Conservation (phyloP, 257 asterid genomes). For the Solanum piurae region DNA sequence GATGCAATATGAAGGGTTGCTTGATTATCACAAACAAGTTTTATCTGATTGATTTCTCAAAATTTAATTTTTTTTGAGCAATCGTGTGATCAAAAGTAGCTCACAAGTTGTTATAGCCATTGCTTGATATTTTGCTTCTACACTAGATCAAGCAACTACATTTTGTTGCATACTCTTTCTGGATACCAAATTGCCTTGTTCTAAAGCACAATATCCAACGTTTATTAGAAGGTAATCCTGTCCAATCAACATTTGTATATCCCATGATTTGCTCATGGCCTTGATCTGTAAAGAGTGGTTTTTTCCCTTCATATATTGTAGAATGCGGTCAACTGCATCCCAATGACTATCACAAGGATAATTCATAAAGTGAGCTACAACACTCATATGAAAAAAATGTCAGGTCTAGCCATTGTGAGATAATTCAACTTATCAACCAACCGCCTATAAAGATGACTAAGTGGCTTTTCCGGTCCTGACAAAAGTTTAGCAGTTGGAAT, state of each 20-base stretch:
- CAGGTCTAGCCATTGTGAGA: not conserved
- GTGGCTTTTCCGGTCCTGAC: not conserved
- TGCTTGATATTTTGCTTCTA: not conserved
- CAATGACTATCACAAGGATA: not conserved
- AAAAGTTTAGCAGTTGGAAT: not conserved
- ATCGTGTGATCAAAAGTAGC: not conserved
- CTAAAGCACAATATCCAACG: not conserved
- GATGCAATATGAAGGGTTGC: not conserved
- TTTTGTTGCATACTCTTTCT: not conserved
- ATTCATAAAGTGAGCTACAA: not conserved
- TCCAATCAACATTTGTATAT: not conserved
- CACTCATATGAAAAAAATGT: not conserved
- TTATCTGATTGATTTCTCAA: not conserved
- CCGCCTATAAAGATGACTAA: not conserved
- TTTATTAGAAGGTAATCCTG: not conserved
- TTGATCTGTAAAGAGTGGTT: not conserved
- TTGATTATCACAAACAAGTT: not conserved
- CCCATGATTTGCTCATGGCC: not conserved
- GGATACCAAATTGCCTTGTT: not conserved
- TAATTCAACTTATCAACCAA: not conserved
- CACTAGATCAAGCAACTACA: not conserved
- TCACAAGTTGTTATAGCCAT: not conserved
- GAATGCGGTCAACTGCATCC: not conserved
- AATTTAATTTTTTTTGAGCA: not conserved
- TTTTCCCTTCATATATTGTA: not conserved